Evolutionary conservation across 345 rosid genomes (phyloP).

Genomic region (Mallotus nudiflorus): DNA sequence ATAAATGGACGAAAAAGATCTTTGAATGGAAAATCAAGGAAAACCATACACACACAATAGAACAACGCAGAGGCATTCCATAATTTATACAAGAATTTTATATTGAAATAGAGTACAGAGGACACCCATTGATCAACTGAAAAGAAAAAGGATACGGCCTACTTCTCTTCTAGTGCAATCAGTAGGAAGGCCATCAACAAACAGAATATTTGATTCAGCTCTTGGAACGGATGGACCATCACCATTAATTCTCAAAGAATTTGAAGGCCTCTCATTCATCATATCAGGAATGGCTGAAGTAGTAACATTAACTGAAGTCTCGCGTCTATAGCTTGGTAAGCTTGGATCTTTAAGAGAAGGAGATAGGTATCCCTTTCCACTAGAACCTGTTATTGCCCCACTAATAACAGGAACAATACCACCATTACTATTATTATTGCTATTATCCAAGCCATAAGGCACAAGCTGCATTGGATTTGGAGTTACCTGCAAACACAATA

Average conservation of each 20-base stretch:
- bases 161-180: constrained; percentile 72
- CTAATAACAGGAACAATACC: constrained; percentile 26
- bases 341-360: constrained; percentile 27
- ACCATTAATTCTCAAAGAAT: constrained; percentile 29
- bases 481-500: constrained; percentile 21
- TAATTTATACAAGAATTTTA: not conserved
- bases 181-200: constrained; percentile 59
- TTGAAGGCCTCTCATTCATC: constrained; percentile 33
- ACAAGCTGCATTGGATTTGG: constrained; percentile 27
- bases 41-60: not conserved
- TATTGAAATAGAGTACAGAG: no score
- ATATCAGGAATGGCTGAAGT: constrained; percentile 30
- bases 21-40: constrained; percentile 33
- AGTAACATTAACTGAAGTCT: constrained; percentile 20
- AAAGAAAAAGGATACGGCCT: constrained; percentile 52
- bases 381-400: constrained; percentile 33
- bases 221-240: constrained; percentile 15
- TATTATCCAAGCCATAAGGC: constrained; percentile 29
- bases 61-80: constrained; percentile 3
- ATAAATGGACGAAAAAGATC: constrained; percentile 63
- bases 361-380: constrained; percentile 31
- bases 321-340: constrained; percentile 31
- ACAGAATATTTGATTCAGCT: constrained; percentile 48
- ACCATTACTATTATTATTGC: constrained; percentile 6
- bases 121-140: no score